Base-by-base conservation (phyloP, 2,329 filamentous ascomycete genomes). In the Cryphonectria japonica region DNA sequence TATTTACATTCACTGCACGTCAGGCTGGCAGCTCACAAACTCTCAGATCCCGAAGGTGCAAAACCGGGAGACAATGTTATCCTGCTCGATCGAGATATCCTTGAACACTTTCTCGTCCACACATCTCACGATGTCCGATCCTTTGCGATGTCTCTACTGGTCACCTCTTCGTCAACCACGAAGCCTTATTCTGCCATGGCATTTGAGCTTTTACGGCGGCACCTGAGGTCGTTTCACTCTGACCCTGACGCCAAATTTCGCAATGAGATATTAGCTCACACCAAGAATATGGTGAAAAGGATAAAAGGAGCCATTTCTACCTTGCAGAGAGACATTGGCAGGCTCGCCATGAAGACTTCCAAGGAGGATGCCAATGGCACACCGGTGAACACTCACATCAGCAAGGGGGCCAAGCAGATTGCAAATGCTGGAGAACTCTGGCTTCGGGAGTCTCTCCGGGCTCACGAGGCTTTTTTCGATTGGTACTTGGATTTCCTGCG, bases 161-260 rank as follows among this genome's bases (percentile, higher is more conserved):
- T 94, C 16, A 90, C 91, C 13, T 95, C 93, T 0, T 89, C 90
- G 13, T 89, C 92, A 2, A 91, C 91, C 0, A 94, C 92, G 3
- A 89, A 89, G 67, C 92, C 94, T 0, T 90, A 97, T 67, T 91
- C 91, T 0, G 76, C 81, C 0, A 85, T 83, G 13, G 86, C 91
- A 0, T 83, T 98, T 2, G 79, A 82, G 3, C 85, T 92, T 16
- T 82, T 98, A 2, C 85, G 85, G 68, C 84, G 83, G 46, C 89
- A 93, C 71, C 81, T 98, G 3, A 85, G 88, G 0, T 87, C 91
- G 22, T 89, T 95, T 74, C 92, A 97, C 78, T 89, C 93, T 3
- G 95, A 98, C 73, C 90, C 93, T 0, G 94, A 98, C 78, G 91
- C 95, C 7, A 94, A 95, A 76, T 92, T 95, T 74, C 89, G 96